Evolutionary conservation across 208 protist species (phyloP).

Genomic region (Porcisia hertigi): DNA sequence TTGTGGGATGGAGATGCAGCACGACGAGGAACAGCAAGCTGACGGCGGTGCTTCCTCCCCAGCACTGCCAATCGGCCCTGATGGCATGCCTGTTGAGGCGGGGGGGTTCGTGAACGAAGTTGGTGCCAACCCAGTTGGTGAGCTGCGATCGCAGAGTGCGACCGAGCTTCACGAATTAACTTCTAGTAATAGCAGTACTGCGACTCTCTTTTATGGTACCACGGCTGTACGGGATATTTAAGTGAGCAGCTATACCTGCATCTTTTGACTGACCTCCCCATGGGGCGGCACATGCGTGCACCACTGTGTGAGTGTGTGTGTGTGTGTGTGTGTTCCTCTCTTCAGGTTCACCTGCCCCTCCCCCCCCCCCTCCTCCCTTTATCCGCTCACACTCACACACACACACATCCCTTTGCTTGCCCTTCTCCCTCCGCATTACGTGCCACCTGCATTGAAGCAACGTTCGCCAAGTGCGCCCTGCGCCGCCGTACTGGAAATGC

Average conservation of each 20-base stretch:
- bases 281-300: no score
- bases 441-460: background rate
- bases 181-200: background rate
- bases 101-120: background rate
- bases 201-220: background rate
- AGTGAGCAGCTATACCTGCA: background rate
- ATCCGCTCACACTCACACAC: background rate
- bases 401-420: background rate
- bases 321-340: background rate
- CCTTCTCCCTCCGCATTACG: background rate
- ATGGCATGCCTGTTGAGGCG: background rate
- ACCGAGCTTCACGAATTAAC: background rate
- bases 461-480: background rate
- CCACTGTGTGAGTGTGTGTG: background rate
- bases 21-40: slow-evolving; percentile 30
- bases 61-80: background rate
- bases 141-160: background rate
- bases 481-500: background rate
- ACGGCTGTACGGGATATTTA: slow-evolving; percentile 12
- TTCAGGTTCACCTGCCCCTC: background rate
- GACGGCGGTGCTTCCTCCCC: slow-evolving; percentile 13
- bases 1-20: slow-evolving; percentile 2
- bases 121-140: background rate
- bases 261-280: background rate
- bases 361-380: background rate